phyloP scores from a whole-genome alignment of 2,329 filamentous ascomycete species.

The Fusarium drepaniforme region DNA sequence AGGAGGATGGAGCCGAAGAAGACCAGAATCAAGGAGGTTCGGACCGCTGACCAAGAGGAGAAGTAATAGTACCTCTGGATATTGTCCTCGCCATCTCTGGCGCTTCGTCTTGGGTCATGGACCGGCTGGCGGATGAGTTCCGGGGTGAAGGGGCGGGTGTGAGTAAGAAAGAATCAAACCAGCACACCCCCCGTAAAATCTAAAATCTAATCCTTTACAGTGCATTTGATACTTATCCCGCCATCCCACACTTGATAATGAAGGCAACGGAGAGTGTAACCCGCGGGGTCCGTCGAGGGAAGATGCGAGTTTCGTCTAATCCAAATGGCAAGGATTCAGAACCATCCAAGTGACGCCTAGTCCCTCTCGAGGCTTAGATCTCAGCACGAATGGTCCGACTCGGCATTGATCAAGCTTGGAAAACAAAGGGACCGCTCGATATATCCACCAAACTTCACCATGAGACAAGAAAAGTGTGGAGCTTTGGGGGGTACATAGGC shows the following conservation, averaged over 20 bases:
- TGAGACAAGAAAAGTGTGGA: constrained; percentile 2
- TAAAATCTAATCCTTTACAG: constrained; percentile 7
- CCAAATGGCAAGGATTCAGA: constrained; percentile 1
- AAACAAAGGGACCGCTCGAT: background rate
- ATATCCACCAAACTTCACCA: constrained; percentile 7
- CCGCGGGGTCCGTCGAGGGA: background rate
- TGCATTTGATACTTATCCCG: constrained; percentile 16
- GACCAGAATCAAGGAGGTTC: background rate
- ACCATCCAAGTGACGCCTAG: background rate
- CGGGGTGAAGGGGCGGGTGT: background rate
- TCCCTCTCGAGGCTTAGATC: background rate
- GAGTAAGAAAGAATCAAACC: constrained; percentile 28
- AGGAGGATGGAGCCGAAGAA: background rate
- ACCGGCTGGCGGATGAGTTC: background rate
- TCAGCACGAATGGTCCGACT: background rate
- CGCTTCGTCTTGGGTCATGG: background rate
- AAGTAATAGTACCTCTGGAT: constrained; percentile 1
- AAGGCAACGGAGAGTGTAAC: background rate
- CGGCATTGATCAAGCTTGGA: background rate
- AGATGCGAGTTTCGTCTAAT: constrained; percentile 32
- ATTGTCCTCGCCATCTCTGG: background rate
- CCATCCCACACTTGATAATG: background rate
- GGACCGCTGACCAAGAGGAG: background rate
- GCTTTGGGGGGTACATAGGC: background rate
- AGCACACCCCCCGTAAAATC: background rate